Conservation (phyloP, 305 asterid genomes). For the Fraxinus nigra region DNA sequence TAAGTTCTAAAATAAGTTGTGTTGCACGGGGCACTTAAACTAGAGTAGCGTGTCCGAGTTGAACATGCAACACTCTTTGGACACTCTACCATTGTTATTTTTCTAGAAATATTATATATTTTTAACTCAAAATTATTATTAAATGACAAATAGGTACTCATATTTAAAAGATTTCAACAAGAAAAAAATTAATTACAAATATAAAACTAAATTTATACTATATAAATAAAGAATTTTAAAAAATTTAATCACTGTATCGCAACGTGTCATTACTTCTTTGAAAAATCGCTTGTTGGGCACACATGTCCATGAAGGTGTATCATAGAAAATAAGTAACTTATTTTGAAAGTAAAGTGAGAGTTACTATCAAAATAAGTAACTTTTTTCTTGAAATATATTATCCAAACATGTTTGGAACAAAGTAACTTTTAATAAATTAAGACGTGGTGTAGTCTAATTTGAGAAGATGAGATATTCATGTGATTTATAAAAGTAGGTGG, state of each 20-base stretch:
- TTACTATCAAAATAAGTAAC: background rate
- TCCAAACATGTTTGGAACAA: background rate
- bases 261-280: background rate
- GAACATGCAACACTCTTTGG: background rate
- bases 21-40: background rate
- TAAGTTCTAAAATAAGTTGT: background rate
- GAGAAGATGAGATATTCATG: conserved; percentile 23
- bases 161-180: no score
- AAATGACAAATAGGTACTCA: background rate
- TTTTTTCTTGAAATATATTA: background rate
- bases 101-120: no score
- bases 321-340: background rate
- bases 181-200: no score
- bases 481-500: conserved; percentile 39
- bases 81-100: background rate
- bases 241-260: background rate
- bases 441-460: background rate
- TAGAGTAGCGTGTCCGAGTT: background rate
- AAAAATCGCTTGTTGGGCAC: background rate
- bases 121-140: background rate
- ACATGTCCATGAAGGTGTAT: background rate
- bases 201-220: no score
- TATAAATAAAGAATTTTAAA: background rate
- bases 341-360: background rate
- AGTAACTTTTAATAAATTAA: background rate